phyloP scores from a whole-genome alignment of 192 early-diverging fungal species.

The Mortierella antarctica region DNA sequence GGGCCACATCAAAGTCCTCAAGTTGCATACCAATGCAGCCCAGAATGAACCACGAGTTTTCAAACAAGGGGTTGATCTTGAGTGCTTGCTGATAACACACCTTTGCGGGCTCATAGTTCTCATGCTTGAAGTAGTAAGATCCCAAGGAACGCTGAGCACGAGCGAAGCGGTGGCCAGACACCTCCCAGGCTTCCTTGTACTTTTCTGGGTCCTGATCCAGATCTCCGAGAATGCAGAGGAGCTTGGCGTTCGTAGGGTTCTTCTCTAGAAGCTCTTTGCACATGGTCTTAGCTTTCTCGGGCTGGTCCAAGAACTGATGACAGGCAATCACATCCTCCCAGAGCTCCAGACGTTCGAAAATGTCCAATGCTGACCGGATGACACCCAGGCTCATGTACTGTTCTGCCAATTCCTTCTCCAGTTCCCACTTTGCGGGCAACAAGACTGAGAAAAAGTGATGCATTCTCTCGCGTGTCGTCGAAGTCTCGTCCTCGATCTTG shows the following conservation, averaged over 20 bases:
- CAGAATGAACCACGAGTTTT: constrained; percentile 95
- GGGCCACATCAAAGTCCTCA: constrained; percentile 80
- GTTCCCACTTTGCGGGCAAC: constrained; percentile 94
- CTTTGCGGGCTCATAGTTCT: constrained; percentile 72
- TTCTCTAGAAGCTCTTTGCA: constrained; percentile 71
- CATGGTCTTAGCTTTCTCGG: constrained; percentile 87
- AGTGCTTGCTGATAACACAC: constrained; percentile 87
- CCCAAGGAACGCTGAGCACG: constrained; percentile 97
- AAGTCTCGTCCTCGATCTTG: constrained; percentile 67
- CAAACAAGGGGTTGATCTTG: constrained; percentile 92
- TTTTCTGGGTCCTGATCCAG: constrained; percentile 78
- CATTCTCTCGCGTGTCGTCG: constrained; percentile 80
- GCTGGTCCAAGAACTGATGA: constrained; percentile 86
- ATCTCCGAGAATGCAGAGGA: constrained; percentile 93
- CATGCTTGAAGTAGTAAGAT: constrained; percentile 75
- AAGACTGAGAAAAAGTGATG: constrained; percentile 80
- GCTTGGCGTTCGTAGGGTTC: constrained; percentile 81
- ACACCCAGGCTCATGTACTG: constrained; percentile 89
- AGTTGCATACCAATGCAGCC: constrained; percentile 92
- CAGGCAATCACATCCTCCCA: constrained; percentile 96
- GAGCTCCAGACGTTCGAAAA: constrained; percentile 93
- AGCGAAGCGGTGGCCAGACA: constrained; percentile 84
- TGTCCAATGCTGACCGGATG: constrained; percentile 90
- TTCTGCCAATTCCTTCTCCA: constrained; percentile 92
- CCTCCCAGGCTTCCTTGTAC: constrained; percentile 91